Conservation (phyloP, 768 basidiomycete genomes). For the Lentinus tigrinus region DNA sequence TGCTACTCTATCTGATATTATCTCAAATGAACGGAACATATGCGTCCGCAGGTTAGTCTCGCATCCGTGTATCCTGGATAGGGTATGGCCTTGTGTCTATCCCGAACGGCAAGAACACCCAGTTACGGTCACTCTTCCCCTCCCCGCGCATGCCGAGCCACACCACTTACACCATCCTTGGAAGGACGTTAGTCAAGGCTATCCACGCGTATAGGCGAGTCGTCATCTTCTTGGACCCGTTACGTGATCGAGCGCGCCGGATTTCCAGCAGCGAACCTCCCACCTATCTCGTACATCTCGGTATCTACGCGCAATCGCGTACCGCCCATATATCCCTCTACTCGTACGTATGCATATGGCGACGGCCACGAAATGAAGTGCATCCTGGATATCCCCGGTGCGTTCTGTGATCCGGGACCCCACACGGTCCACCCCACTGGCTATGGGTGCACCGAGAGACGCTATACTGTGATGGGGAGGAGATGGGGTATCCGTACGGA, state of each 20-base stretch:
- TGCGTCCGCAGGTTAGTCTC: too few relatives aligned
- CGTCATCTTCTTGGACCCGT: not conserved
- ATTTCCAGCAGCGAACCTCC: not conserved
- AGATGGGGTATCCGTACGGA: too few relatives aligned
- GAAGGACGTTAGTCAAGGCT: not conserved
- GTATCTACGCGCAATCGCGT: slow-evolving; percentile 13
- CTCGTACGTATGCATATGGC: not conserved
- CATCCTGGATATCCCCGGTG: too few relatives aligned
- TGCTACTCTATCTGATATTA: not conserved
- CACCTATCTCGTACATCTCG: not conserved
- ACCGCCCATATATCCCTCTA: slow-evolving; percentile 2
- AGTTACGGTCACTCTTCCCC: not conserved
- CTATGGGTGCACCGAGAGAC: not conserved
- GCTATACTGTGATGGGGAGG: not conserved
- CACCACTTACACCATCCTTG: not conserved
- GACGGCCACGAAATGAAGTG: not conserved
- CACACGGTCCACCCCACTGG: too few relatives aligned
- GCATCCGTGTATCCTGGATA: not conserved
- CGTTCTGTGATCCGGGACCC: not conserved
- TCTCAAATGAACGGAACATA: not conserved
- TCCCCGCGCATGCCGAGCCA: not conserved
- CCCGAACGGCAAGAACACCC: not conserved
- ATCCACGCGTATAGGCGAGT: not conserved
- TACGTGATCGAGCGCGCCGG: slow-evolving; percentile 1
- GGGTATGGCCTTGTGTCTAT: not conserved